A percentile compares a stretch with the other conserved stretches of the same genome.
These are phyloP conservation scores for Cercospora brassicicola DNA, from an alignment of 2,329 filamentous ascomycete species.

Conservation along the genomic window DNA sequence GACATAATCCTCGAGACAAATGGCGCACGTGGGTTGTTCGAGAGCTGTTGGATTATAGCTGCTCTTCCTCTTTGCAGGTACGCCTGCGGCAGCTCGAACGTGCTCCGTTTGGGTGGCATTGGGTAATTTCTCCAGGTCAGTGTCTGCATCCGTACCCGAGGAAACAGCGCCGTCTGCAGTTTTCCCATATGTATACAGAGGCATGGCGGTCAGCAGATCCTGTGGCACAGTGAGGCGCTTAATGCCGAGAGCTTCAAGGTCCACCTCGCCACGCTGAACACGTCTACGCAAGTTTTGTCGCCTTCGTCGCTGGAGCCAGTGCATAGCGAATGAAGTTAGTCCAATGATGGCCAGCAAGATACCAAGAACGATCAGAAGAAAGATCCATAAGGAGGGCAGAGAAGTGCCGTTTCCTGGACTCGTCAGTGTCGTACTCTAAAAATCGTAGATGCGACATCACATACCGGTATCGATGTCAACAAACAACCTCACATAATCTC, in stretches of 20 bases:
- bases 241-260: slow-evolving; percentile 82
- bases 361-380: slow-evolving; percentile 67
- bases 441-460: slow-evolving; percentile 10
- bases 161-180: neutral
- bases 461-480: slow-evolving; percentile 51
- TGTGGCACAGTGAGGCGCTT: slow-evolving; percentile 76
- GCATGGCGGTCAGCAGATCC: slow-evolving; percentile 69
- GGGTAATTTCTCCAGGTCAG: slow-evolving; percentile 14
- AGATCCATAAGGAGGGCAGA: slow-evolving; percentile 78
- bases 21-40: slow-evolving; percentile 81
- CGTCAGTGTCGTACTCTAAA: neutral
- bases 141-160: slow-evolving; percentile 13
- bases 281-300: slow-evolving; percentile 67
- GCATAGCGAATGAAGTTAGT: slow-evolving; percentile 70
- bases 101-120: slow-evolving; percentile 6
- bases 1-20: slow-evolving; percentile 81
- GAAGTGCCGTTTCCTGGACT: slow-evolving; percentile 29
- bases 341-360: slow-evolving; percentile 69
- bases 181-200: slow-evolving; percentile 69
- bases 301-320: slow-evolving; percentile 70
- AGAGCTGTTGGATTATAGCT: slow-evolving; percentile 44
- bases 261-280: slow-evolving; percentile 75
- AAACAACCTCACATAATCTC: slow-evolving; percentile 54
- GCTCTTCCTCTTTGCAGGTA: slow-evolving; percentile 14
- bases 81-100: slow-evolving; percentile 5